These are phyloP conservation scores for Myriosclerotinia duriaeana DNA, from an alignment of 2,329 filamentous ascomycete species.

Conservation along the genomic window DNA sequence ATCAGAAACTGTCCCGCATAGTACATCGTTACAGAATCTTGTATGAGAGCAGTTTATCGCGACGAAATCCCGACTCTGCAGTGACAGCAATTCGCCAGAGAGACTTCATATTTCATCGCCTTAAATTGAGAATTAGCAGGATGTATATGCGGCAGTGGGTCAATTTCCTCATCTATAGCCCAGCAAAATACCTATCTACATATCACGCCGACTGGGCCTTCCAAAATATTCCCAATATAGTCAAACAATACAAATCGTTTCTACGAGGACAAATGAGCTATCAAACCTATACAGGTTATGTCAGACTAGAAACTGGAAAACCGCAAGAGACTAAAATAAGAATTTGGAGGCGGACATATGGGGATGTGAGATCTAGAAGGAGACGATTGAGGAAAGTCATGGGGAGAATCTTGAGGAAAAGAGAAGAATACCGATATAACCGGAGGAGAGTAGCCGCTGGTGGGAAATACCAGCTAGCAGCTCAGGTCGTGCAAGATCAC, in stretches of 20 bases:
- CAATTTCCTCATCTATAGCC: slow-evolving; percentile 8
- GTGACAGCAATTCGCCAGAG: slow-evolving; percentile 25
- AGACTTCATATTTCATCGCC: slow-evolving; percentile 1
- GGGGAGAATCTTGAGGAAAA: not conserved
- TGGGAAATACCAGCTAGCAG: slow-evolving; percentile 8
- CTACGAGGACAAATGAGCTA: not conserved
- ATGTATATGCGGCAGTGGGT: slow-evolving; percentile 20
- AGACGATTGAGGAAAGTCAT: not conserved
- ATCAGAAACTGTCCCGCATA: slow-evolving; percentile 14
- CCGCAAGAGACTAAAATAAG: slow-evolving; percentile 1
- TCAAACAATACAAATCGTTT: slow-evolving; percentile 3
- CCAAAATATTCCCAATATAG: slow-evolving; percentile 5
- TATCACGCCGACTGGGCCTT: slow-evolving; percentile 1
- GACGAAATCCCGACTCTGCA: not conserved
- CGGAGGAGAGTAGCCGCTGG: not conserved
- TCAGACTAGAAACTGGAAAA: not conserved
- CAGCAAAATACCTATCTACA: slow-evolving; percentile 2
- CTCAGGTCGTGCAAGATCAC: slow-evolving; percentile 3
- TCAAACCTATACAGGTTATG: slow-evolving; percentile 10
- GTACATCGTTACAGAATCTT: slow-evolving; percentile 10
- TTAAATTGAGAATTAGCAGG: slow-evolving; percentile 12
- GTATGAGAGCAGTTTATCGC: slow-evolving; percentile 1
- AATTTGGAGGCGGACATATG: slow-evolving; percentile 13
- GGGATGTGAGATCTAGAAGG: not conserved
- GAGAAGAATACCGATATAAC: not conserved